Percentiles rank a stretch among this genome's conserved stretches.
Conservation (phyloP, 208 protist genomes). For the Acanthamoeba culbertsoni region DNA sequence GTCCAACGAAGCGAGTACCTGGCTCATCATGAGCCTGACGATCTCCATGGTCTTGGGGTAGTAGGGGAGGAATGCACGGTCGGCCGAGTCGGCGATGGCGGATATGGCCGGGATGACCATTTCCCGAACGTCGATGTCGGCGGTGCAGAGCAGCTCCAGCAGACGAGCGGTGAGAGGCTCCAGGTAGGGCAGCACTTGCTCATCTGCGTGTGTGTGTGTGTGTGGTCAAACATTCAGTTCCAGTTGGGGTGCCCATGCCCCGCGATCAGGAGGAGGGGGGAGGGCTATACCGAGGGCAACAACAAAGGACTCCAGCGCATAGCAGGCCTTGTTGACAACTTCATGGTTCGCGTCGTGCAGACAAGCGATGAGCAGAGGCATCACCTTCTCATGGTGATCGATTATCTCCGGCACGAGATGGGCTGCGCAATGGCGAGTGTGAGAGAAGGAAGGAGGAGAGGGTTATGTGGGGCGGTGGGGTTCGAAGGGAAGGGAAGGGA, state of each 20-base stretch:
- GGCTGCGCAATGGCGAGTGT: background rate
- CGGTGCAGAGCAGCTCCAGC: background rate
- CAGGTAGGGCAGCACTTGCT: slow-evolving; percentile 30
- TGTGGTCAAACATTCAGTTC: too few species aligned
- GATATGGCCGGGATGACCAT: slow-evolving; percentile 55
- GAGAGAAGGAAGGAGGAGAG: background rate
- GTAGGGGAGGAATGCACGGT: background rate
- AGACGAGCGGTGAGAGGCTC: background rate
- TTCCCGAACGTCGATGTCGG: slow-evolving; percentile 45
- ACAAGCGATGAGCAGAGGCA: slow-evolving; percentile 16
- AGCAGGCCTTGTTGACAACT: slow-evolving; percentile 5
- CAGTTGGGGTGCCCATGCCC: too few species aligned
- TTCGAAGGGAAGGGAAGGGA: background rate
- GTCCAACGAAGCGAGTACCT: background rate
- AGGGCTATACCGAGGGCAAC: background rate
- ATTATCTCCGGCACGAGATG: slow-evolving; percentile 54
- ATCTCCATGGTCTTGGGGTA: slow-evolving; percentile 33
- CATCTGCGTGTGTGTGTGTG: too few species aligned
- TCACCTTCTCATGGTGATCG: slow-evolving; percentile 48
- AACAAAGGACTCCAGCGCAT: slow-evolving; percentile 58
- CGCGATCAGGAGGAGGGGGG: background rate
- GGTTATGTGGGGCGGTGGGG: background rate
- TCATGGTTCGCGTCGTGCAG: slow-evolving; percentile 20
- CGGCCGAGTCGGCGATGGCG: slow-evolving; percentile 35
- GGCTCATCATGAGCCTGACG: background rate